Percentiles rank a stretch among this genome's conserved stretches.
These are phyloP conservation scores for Cryptococcus hybrid DNA, from an alignment of 1,284 basidiomycete species.

Conservation along the genomic window DNA sequence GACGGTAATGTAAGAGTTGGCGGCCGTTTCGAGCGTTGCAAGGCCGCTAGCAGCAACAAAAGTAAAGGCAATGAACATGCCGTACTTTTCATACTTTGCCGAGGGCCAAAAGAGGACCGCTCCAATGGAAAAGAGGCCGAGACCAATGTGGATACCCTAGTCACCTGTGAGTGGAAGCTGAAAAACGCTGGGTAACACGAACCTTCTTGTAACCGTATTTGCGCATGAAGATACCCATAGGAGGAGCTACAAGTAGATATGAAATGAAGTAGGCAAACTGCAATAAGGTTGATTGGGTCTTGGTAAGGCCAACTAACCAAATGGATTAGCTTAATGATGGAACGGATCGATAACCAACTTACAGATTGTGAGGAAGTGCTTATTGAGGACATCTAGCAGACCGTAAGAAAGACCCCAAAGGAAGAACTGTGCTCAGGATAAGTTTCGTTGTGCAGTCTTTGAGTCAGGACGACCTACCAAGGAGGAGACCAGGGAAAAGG, in stretches of 20 bases:
- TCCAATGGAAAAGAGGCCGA: constrained; percentile 25
- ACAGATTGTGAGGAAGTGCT: constrained; percentile 17
- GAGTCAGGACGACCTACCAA: not conserved
- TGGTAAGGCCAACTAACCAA: constrained; percentile 6
- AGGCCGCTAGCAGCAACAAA: constrained; percentile 31
- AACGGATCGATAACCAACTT: not conserved
- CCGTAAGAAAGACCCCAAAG: constrained; percentile 24
- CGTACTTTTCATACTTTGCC: constrained; percentile 23
- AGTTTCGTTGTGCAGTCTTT: not conserved
- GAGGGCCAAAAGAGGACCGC: constrained; percentile 38
- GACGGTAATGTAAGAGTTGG: constrained; percentile 36
- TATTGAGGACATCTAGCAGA: constrained; percentile 30
- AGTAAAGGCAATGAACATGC: constrained; percentile 31
- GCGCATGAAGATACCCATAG: constrained; percentile 37
- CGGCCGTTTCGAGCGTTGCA: constrained; percentile 37
- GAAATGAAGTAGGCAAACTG: constrained; percentile 38
- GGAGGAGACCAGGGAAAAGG: constrained; percentile 8
- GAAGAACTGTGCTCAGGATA: constrained; percentile 3
- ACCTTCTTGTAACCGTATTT: constrained; percentile 34
- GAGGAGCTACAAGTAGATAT: constrained; percentile 30
- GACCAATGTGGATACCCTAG: constrained; percentile 34
- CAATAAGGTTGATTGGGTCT: constrained; percentile 30
- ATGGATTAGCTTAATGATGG: constrained; percentile 3
- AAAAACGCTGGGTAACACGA: not conserved
- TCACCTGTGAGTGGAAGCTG: not conserved